Base-by-base conservation (phyloP, 1,284 basidiomycete genomes). In the Marasmius tenuissimus region DNA sequence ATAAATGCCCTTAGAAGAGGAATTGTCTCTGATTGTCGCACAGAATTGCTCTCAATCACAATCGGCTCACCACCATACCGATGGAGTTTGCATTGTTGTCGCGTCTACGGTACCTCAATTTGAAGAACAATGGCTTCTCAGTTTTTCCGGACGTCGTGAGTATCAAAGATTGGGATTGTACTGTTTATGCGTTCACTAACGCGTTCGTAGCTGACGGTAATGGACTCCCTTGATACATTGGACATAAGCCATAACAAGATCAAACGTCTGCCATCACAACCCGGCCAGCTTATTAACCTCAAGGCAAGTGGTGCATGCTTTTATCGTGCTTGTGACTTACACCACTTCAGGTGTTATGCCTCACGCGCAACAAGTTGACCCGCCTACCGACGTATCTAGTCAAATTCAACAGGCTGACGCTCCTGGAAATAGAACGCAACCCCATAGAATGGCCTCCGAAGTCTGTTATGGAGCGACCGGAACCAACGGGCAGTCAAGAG, bases 231-330 rank as follows among this genome's bases (percentile, higher is more conserved):
- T 64, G 96, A 99, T 76, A 97, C 97, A 61, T 80, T 99, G 63
- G 97, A 99, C 75, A 85, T 99, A 54, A 96, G 94, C 67, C 89
- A 94, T 66, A 99, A 99, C 79, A 94, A 91, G 77, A 87, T 99
- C 70, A 88, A 86, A 69, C 78, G 83, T 54, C 78, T 98, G 40
- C 97, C 97, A 9, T 78, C 85, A 1, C 81, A 88, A 61, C 93
- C 96, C 3, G 96, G 96, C 16, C 85, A 88, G 5, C 82, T 99
- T 16, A 77, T 85, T 57, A 85, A 91, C 59, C 87, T 99, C 64
- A 87, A 88, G 64, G 94, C 93, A 72, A 51, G 83, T 76, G 40
- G 35, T 12, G 42, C 47, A 52, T 61, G 40, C 47, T 60, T 60
- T 56, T 14, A 4, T 58, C 11, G 4, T 45, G 38, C 14, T 63